phyloP scores from a whole-genome alignment of 2,329 filamentous ascomycete species.

The Botrytis byssoidea region DNA sequence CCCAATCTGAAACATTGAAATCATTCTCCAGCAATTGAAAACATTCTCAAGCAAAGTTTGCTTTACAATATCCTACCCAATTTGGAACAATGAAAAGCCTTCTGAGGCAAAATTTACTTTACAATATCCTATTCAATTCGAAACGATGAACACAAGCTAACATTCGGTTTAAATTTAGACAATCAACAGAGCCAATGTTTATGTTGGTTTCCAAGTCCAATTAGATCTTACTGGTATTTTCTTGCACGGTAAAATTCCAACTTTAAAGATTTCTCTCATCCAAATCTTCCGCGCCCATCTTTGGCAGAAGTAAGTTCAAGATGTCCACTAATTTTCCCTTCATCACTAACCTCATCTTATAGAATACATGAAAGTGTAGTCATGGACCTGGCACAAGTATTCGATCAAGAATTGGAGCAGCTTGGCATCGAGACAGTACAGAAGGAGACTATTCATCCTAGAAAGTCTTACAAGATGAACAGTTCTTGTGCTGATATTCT shows the following conservation, averaged over 20 bases:
- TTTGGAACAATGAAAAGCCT: not conserved
- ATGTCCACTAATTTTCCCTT: not conserved
- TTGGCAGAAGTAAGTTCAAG: constrained; percentile 75
- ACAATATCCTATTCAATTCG: not conserved
- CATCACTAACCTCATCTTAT: not conserved
- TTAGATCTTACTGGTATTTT: constrained; percentile 98
- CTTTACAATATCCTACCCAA: too few species aligned
- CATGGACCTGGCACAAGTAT: constrained; percentile 98
- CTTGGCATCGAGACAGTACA: constrained; percentile 96
- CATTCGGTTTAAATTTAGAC: constrained; percentile 50
- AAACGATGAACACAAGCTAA: not conserved
- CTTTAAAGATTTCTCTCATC: constrained; percentile 94
- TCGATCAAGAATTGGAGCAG: constrained; percentile 94
- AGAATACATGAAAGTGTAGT: constrained; percentile 92
- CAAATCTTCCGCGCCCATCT: constrained; percentile 99
- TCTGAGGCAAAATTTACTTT: not conserved
- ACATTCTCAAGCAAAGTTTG: too few species aligned
- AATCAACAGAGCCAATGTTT: constrained; percentile 94
- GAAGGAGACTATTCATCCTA: constrained; percentile 97
- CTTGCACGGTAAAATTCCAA: constrained; percentile 98
- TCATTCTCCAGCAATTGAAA: too few species aligned
- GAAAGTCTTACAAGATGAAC: constrained; percentile 99
- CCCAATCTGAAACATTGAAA: too few species aligned
- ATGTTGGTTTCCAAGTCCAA: constrained; percentile 99
- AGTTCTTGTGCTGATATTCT: constrained; percentile 97